A percentile compares a stretch with the other conserved stretches of the same genome.
Conservation (phyloP, 176 grass and related monocot species). For the Juncus effusus region DNA sequence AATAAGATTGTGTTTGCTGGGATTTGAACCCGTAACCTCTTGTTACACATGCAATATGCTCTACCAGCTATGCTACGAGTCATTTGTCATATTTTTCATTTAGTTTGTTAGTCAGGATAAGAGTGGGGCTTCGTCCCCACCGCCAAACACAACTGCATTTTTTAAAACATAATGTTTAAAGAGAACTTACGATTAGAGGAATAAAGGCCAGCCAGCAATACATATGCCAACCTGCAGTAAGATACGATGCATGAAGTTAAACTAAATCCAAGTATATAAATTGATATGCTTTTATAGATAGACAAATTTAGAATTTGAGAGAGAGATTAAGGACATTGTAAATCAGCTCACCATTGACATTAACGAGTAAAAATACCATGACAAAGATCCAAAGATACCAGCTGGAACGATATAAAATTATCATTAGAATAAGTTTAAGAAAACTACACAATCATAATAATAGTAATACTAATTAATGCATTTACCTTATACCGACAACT, state of each 20-base stretch:
- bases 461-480: too few species aligned
- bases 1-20: too few species aligned
- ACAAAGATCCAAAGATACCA: slow-evolving; percentile 96
- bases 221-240: slow-evolving; percentile 81
- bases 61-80: too few species aligned
- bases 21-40: too few species aligned
- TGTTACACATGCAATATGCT: too few species aligned
- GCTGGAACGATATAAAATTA: slow-evolving; percentile 30
- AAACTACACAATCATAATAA: slow-evolving; percentile 9
- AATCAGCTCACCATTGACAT: slow-evolving; percentile 69
- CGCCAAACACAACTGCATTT: too few species aligned
- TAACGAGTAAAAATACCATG: slow-evolving; percentile 85
- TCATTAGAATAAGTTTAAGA: neutral
- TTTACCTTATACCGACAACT: slow-evolving; percentile 87
- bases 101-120: too few species aligned
- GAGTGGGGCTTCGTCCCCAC: too few species aligned
- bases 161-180: neutral
- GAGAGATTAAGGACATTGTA: neutral
- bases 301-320: neutral
- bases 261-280: neutral
- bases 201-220: slow-evolving; percentile 95
- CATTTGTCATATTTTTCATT: too few species aligned
- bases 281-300: neutral
- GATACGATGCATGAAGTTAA: slow-evolving; percentile 11
- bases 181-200: slow-evolving; percentile 66